Evolutionary conservation across 2,329 filamentous ascomycete species (phyloP).

Genomic region (Aspergillus cejpii): DNA sequence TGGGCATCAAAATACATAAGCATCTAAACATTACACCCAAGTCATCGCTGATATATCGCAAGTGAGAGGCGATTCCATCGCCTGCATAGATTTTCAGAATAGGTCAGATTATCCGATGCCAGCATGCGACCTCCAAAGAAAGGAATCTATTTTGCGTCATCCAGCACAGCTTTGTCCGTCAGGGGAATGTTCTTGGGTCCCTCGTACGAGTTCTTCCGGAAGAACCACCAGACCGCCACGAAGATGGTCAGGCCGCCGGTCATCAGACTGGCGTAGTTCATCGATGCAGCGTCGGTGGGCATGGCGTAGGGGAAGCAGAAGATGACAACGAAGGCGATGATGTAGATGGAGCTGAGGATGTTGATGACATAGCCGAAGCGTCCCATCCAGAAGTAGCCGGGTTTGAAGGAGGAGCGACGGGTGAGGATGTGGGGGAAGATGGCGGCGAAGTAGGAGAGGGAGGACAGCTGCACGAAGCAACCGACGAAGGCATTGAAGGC

Average conservation of each 20-base stretch:
- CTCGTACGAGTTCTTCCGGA: constrained; percentile 30
- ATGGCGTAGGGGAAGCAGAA: constrained; percentile 53
- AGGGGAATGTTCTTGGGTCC: constrained; percentile 34
- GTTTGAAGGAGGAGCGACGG: constrained; percentile 46
- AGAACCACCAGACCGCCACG: constrained; percentile 43
- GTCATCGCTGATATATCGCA: not conserved
- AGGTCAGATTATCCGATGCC: not conserved
- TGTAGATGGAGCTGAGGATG: constrained; percentile 46
- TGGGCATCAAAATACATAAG: no score
- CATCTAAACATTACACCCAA: not conserved
- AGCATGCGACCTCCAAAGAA: not conserved
- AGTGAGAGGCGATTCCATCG: not conserved
- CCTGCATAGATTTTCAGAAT: not conserved
- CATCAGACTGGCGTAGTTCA: constrained; percentile 52
- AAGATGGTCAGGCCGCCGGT: constrained; percentile 49
- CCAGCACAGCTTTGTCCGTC: constrained; percentile 28
- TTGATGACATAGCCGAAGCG: constrained; percentile 48
- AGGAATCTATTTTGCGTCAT: constrained; percentile 24
- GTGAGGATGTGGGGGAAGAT: constrained; percentile 49
- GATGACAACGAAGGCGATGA: constrained; percentile 52
- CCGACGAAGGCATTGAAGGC: constrained; percentile 54
- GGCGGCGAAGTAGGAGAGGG: constrained; percentile 50
- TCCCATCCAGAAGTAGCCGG: constrained; percentile 51
- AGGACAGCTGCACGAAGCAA: constrained; percentile 53
- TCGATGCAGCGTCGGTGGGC: constrained; percentile 42